Evolutionary conservation across 306 rosid species (phyloP).

Genomic region (Calophaca sinica): DNA sequence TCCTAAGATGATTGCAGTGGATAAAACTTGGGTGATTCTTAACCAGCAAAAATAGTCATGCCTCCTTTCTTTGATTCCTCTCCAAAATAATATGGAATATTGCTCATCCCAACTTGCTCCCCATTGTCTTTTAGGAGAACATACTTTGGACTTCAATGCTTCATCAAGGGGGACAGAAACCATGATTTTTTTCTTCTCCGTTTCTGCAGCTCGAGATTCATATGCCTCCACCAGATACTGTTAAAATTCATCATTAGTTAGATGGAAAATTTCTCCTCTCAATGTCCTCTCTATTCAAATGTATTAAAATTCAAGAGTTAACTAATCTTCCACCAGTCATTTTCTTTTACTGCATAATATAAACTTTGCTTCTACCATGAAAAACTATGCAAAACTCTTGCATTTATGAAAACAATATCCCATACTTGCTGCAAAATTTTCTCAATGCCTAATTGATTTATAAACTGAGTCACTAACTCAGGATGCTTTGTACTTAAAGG

Average conservation of each 20-base stretch:
- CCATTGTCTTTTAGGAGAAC: constrained; percentile 69
- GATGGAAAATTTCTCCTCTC: constrained; percentile 5
- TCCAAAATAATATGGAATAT: constrained; percentile 68
- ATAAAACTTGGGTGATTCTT: constrained; percentile 93
- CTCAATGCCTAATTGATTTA: no score
- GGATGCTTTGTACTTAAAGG: no score
- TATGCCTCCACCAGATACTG: constrained; percentile 94
- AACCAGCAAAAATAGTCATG: constrained; percentile 97
- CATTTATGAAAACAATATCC: no score
- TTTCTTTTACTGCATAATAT: no score
- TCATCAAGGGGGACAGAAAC: constrained; percentile 70
- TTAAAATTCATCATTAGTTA: constrained; percentile 34
- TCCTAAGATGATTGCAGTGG: constrained; percentile 94
- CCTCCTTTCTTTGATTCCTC: constrained; percentile 91
- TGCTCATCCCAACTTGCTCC: constrained; percentile 93
- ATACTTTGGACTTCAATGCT: constrained; percentile 63
- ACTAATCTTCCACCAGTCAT: no score
- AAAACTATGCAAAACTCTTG: no score
- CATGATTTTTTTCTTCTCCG: constrained; percentile 76
- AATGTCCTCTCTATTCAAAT: not conserved
- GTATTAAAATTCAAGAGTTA: no score
- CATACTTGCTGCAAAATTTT: no score
- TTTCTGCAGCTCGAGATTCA: constrained; percentile 76
- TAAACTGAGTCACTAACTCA: no score
- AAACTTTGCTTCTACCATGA: no score